Evolutionary conservation across 2,329 filamentous ascomycete species (phyloP).

Genomic region (Chaetomiaceae sp.): DNA sequence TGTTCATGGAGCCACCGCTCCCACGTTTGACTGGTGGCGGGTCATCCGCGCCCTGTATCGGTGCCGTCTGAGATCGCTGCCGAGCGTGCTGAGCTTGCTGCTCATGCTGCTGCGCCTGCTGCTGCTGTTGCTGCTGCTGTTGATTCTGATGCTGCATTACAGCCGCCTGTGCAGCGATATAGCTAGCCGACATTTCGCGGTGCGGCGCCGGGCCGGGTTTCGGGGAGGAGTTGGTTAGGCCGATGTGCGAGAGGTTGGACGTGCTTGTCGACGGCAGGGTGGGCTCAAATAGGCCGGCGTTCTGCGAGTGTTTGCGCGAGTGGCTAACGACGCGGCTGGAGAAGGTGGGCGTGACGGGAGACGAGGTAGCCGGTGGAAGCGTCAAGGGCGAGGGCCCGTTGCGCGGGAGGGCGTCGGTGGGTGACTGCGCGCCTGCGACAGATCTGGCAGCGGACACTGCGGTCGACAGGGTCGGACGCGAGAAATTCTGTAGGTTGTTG

Average conservation of each 20-base stretch:
- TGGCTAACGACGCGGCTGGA: conserved; percentile 37
- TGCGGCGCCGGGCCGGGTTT: conserved; percentile 31
- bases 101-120: conserved; percentile 53
- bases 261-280: conserved; percentile 59
- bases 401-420: conserved; percentile 31
- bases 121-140: conserved; percentile 43
- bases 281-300: conserved; percentile 72
- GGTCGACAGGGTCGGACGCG: conserved; percentile 43
- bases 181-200: conserved; percentile 57
- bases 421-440: conserved; percentile 27
- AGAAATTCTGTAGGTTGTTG: conserved; percentile 53
- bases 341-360: conserved; percentile 34
- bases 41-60: conserved; percentile 49
- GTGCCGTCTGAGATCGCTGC: conserved; percentile 71
- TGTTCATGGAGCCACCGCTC: conserved; percentile 49
- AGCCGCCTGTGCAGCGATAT: conserved; percentile 75
- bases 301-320: conserved; percentile 65
- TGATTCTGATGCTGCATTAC: conserved; percentile 59
- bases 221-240: conserved; percentile 45
- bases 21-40: conserved; percentile 35
- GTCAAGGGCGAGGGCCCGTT: conserved; percentile 40
- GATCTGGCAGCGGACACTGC: conserved; percentile 27
- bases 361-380: conserved; percentile 35
- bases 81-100: conserved; percentile 51
- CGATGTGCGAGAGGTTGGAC: conserved; percentile 51